Conservation (phyloP, 306 rosid species). For the Crotalaria pallida region DNA sequence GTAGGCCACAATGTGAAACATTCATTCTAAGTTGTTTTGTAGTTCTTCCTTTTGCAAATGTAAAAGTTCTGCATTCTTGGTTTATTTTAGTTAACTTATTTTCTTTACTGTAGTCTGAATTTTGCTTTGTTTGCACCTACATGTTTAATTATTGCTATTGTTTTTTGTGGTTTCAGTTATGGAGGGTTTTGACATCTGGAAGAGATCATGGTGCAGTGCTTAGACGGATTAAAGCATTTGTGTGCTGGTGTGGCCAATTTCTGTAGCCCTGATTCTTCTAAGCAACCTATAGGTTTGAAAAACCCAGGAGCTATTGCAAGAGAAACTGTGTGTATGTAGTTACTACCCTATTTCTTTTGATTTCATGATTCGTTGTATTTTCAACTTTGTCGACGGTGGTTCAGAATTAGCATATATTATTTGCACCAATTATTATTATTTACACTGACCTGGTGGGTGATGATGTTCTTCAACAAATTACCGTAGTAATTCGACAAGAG, state of each 20-base stretch:
- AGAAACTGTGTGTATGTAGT: conserved; percentile 63
- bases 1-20: too few species aligned
- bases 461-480: not conserved
- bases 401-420: not conserved
- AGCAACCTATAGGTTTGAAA: conserved; percentile 37
- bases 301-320: conserved; percentile 68
- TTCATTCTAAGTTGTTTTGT: not conserved
- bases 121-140: not conserved
- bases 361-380: not conserved
- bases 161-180: conserved; percentile 43
- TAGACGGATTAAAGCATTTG: conserved; percentile 56
- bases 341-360: conserved; percentile 11
- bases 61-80: not conserved
- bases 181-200: conserved; percentile 50
- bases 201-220: conserved; percentile 56
- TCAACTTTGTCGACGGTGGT: not conserved
- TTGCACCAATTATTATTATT: not conserved
- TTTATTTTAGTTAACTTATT: not conserved
- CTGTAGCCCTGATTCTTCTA: conserved; percentile 34
- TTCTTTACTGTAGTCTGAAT: not conserved
- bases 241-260: conserved; percentile 33
- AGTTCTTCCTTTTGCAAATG: not conserved
- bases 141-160: not conserved
- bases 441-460: not conserved
- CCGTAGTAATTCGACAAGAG: not conserved